A percentile compares a stretch with the other conserved stretches of the same genome.
Evolutionary conservation across 1,284 basidiomycete species (phyloP).

Genomic region (Megacollybia platyphylla): DNA sequence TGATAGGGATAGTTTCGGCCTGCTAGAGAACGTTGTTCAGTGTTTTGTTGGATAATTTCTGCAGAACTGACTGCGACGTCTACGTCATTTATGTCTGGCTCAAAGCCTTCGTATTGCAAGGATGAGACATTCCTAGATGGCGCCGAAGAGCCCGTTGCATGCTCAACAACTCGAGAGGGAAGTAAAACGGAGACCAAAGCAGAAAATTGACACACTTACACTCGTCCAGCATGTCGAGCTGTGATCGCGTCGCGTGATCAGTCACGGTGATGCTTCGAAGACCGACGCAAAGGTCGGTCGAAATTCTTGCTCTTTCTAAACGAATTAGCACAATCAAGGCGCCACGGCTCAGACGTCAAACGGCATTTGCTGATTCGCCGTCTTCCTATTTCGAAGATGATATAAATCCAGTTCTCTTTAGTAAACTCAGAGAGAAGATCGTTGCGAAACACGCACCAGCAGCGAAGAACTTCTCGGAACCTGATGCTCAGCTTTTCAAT

Average conservation of each 20-base stretch:
- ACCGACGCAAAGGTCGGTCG: too few relatives aligned
- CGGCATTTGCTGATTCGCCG: background rate
- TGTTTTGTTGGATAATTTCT: slow-evolving; percentile 10
- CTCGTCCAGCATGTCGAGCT: slow-evolving; percentile 65
- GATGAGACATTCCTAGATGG: slow-evolving; percentile 25
- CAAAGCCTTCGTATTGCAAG: slow-evolving; percentile 80
- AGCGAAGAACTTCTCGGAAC: background rate
- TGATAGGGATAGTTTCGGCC: slow-evolving; percentile 18
- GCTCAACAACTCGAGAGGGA: slow-evolving; percentile 77
- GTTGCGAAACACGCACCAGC: background rate
- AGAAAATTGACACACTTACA: slow-evolving; percentile 36
- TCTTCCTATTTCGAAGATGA: background rate
- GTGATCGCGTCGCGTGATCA: too few relatives aligned
- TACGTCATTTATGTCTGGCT: slow-evolving; percentile 48
- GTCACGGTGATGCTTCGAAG: too few relatives aligned
- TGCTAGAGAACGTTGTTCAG: slow-evolving; percentile 14
- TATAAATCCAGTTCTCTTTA: background rate
- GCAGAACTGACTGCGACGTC: slow-evolving; percentile 22
- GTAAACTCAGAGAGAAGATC: background rate
- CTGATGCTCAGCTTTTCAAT: background rate
- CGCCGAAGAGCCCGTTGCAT: slow-evolving; percentile 28
- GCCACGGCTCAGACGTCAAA: too few relatives aligned
- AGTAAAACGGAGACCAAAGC: slow-evolving; percentile 5
- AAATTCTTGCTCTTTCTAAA: too few relatives aligned
- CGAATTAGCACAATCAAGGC: too few relatives aligned